Base-by-base conservation (phyloP, 164 flowering plant species). In the Vitis amurensis region DNA sequence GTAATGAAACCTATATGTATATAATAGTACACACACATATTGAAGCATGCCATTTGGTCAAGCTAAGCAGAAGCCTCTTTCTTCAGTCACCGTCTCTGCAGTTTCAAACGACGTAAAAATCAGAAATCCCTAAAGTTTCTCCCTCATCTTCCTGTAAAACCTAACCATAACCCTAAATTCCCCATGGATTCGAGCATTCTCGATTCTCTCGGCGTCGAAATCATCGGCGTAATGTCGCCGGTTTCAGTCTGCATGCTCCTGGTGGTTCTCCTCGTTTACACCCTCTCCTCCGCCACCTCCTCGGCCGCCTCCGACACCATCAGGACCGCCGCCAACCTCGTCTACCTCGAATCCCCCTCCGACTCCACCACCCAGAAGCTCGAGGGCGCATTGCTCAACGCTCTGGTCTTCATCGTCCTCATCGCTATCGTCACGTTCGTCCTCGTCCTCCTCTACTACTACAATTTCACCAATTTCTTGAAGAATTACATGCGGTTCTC, bases 201-300 rank as follows among this genome's bases (percentile, higher is more conserved):
- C 6, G 88, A 84, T 11, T 72, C 85, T 15, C 77, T 89, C 69
- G 97, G 97, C 44, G 66, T 68, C 2, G 97, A 92, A 53, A 87
- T 91, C 71, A 84, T 91, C 59, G 86, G 84, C 69, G 90, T 92
- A 2, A 87, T 91, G 88, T 76, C 95, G 0, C 97, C 97, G 2
- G 99, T 94, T 65, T 94, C 99, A 52, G 80, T 89, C 71, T 91
- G 94, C 73, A 94, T 94, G 97, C 69, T 88, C 77, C 74, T 90
- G 8, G 97, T 91, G n/a, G 97, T 92, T 66, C 83, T 91, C 67
- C 56, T 94, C n/a, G 89, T 89, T 78, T 83, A 80, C 78, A 16
- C 85, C 66, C 82, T 88, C 79, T 71, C 88, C 50, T 74, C 88
- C 4, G 19, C 85, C 67, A 60, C 81, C 49, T 55, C 83, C 9